Percentiles rank a stretch among this genome's conserved stretches.
Conservation (phyloP, 2,329 filamentous ascomycete genomes). For the Nigrospora oryzae region DNA sequence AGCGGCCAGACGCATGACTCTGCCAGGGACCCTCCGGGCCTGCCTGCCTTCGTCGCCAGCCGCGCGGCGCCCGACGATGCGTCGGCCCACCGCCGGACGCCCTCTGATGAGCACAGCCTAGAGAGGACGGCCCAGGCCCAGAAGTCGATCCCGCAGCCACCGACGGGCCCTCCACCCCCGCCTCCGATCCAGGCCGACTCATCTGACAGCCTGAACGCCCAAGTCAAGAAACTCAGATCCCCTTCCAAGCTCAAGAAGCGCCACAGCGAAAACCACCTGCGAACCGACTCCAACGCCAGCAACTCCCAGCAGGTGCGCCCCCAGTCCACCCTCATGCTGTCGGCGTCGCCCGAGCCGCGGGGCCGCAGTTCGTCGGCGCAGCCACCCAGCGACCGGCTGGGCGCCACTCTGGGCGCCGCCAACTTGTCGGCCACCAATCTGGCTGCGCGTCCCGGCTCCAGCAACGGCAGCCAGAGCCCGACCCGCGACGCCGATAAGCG, state of each 20-base stretch:
- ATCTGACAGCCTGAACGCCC: no score
- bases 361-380: constrained; percentile 42
- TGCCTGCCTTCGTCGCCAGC: no score
- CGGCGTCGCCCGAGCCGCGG: constrained; percentile 26
- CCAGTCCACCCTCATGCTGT: constrained; percentile 6
- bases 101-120: no score
- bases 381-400: constrained; percentile 20
- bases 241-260: constrained; percentile 13
- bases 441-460: constrained; percentile 21
- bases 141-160: no score
- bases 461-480: constrained; percentile 35
- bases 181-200: no score
- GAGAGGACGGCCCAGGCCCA: no score
- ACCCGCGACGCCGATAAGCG: constrained; percentile 23
- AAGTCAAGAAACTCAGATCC: background rate
- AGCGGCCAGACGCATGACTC: background rate
- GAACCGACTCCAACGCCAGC: constrained; percentile 17
- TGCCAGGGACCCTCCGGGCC: no score
- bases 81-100: no score
- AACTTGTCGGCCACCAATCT: constrained; percentile 13
- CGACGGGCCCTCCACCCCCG: no score
- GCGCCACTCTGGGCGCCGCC: constrained; percentile 18
- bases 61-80: no score
- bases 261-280: constrained; percentile 15
- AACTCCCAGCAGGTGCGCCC: constrained; percentile 7